phyloP scores from a whole-genome alignment of 2,329 filamentous ascomycete species.

The Colletotrichum viniferum region DNA sequence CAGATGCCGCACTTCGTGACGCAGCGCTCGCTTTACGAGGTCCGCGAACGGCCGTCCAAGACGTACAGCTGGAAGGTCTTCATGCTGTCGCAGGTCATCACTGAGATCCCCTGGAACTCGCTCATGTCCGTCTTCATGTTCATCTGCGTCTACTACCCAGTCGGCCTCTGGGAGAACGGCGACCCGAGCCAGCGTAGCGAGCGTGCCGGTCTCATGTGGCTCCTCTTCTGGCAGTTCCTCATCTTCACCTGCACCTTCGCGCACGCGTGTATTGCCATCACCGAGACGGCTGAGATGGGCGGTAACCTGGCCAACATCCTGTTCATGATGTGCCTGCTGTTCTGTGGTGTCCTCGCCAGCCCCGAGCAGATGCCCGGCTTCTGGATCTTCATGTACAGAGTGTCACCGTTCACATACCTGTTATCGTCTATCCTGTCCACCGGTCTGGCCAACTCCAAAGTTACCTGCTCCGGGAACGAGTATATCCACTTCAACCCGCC shows the following conservation, averaged over 20 bases:
- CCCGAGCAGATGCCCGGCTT: constrained; percentile 64
- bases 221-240: constrained; percentile 68
- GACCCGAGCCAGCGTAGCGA: constrained; percentile 48
- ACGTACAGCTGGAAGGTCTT: constrained; percentile 71
- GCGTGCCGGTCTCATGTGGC: constrained; percentile 66
- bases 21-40: constrained; percentile 70
- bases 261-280: constrained; percentile 67
- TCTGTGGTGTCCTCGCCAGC: constrained; percentile 67
- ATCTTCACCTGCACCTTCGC: constrained; percentile 71
- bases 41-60: constrained; percentile 67
- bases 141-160: constrained; percentile 71
- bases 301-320: constrained; percentile 66
- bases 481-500: constrained; percentile 60
- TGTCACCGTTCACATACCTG: constrained; percentile 73
- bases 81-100: constrained; percentile 67
- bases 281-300: constrained; percentile 66
- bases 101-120: constrained; percentile 72
- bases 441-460: constrained; percentile 24
- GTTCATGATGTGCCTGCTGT: constrained; percentile 57
- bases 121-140: constrained; percentile 66
- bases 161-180: constrained; percentile 65
- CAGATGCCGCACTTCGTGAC: constrained; percentile 71
- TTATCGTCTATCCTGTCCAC: constrained; percentile 61
- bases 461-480: constrained; percentile 38
- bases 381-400: constrained; percentile 75